Evolutionary conservation across 495 filamentous ascomycete genomes (phyloP).

Genomic region (Penicillium turbatum): DNA sequence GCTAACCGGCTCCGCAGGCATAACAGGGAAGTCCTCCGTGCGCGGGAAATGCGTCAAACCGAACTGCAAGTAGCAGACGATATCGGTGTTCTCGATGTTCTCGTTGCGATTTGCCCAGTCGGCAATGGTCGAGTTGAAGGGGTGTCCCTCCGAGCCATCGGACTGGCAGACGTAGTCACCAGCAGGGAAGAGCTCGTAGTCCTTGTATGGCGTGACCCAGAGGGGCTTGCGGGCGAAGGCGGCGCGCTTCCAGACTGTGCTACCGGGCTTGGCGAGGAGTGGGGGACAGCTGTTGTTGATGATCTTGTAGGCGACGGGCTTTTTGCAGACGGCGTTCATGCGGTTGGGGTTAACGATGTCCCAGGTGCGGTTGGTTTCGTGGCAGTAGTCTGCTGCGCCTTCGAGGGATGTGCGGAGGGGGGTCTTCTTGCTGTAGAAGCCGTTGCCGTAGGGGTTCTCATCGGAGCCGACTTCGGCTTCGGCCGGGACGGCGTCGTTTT

Average conservation of each 20-base stretch:
- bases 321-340: constrained; percentile 35
- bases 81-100: constrained; percentile 48
- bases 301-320: constrained; percentile 39
- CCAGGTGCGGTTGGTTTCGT: constrained; percentile 44
- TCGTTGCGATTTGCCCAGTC: constrained; percentile 49
- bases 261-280: constrained; percentile 35
- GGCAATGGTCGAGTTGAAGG: constrained; percentile 29
- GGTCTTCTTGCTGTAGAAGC: constrained; percentile 44
- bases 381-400: constrained; percentile 43
- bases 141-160: constrained; percentile 33
- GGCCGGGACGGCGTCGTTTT: constrained; percentile 43
- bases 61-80: constrained; percentile 57
- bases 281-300: constrained; percentile 34
- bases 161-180: constrained; percentile 50
- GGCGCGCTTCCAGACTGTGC: constrained; percentile 37
- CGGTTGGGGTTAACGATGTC: constrained; percentile 48
- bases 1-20: constrained; percentile 69
- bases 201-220: constrained; percentile 38
- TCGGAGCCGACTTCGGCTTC: constrained; percentile 34
- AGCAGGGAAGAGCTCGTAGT: constrained; percentile 45
- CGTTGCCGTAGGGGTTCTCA: constrained; percentile 46
- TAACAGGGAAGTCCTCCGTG: constrained; percentile 60
- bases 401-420: constrained; percentile 39
- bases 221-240: constrained; percentile 36
- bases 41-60: constrained; percentile 56